Base-by-base conservation (phyloP, 768 basidiomycete genomes). In the Tylopilus vinaceipallidus region DNA sequence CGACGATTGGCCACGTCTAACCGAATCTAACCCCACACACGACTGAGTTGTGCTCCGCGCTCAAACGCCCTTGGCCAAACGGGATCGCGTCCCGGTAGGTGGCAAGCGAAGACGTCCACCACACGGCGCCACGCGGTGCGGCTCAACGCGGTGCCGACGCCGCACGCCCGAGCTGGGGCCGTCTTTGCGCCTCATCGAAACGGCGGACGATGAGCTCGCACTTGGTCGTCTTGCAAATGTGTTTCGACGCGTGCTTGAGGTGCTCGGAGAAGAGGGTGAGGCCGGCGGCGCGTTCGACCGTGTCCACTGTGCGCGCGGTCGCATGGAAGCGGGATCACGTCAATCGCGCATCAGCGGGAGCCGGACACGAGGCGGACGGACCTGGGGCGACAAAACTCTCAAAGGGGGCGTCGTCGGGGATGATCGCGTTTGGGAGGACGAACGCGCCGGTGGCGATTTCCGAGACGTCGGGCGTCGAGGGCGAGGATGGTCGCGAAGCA, bases 391-490 rank as follows among this genome's bases (percentile, higher is more conserved):
- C 72, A 66, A 99, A 99, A 54, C 75, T 78, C 62, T 88, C 80
- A 42, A 99, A 68, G 32, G 89, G 80, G 2, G 86, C 79, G 40
- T 87, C 81, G 56, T 99, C 94, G 0, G 89, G 81, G 52, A 99
- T 98, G 46, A 79, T 73, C n/a, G 90, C 84, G 68, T 99, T 99
- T 0, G 97, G 97, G 12, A 99, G 78, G 6, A 98, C 91, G 65
- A 99, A 99, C 11, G 95, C 97, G 12, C 95, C 97, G 3, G 88
- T 82, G 0, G 90, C 82, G 37, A 95, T 74, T 57, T 98, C 93
- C 6, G 77, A 74, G 13, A 84, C 65, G 46, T 88, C 73, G 6
- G 83, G 90, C 1, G 78, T 85, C 30, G 79, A 78, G 10, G 89
- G 86, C 1, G 88, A 91, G 22, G 80, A 75, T 0, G 91, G 87